Evolutionary conservation across 352 stramenopile species (phyloP), one percentile per base, ranked within the genome.

Genomic region (Peronospora destructor): DNA sequence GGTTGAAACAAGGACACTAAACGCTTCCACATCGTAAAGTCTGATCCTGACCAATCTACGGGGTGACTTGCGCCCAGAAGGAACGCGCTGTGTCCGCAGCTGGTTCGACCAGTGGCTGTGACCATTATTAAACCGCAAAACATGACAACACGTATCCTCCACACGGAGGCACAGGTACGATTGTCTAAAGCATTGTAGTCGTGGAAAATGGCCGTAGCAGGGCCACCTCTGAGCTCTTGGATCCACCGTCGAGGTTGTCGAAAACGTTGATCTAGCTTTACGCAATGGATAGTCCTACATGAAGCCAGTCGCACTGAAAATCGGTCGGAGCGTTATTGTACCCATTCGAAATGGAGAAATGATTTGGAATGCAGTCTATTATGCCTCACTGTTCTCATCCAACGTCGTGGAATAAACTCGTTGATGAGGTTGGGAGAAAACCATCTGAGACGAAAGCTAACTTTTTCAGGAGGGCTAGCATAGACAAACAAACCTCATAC

Each of bases 401-500:
- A 56, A 56, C 49, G 50, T 34, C n/a, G 30, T 33, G 16, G 32
- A 53, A 21, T 21, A 21, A 21, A 21, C 19, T 21, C 19, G 19
- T 21, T 3, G 19, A 21, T 21, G 19, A 21, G 19, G 19, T 21
- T 21, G 19, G 19, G 3, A 21, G 19, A 21, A 21, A 3, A 21
- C 19, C 1, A 21, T 21, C 1, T 21, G 19, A 21, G 19, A 21
- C 19, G 19, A 21, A 21, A 21, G 19, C 19, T 21, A 21, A 21
- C 19, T 21, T 21, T 21, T 21, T 21, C 19, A 21, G 1, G 1
- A 21, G 19, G 19, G 19, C 19, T 21, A 21, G 19, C 19, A 21
- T 21, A 21, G 19, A 21, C 19, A 21, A 66, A 55, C 58, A 62
- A 19, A 49, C 53, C 47, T 66, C 58, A 66, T 62, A 66, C 52